These are phyloP conservation scores for Phoma sp. DNA, from an alignment of 2,329 filamentous ascomycete genomes.

Conservation along the genomic window DNA sequence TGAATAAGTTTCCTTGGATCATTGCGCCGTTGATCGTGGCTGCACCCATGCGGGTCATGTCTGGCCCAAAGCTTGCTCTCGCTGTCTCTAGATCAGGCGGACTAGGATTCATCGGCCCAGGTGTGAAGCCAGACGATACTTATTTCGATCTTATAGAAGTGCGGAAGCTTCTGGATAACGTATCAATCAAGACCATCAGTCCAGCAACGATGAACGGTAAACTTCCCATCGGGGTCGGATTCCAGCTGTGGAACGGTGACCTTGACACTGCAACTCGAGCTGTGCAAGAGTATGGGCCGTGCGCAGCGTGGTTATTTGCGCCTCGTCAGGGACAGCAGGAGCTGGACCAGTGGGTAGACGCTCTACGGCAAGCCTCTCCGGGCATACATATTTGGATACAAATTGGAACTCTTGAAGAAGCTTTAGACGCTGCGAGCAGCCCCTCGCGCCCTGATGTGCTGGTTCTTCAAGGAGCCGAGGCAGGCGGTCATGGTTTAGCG, in stretches of 20 bases:
- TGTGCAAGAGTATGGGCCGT: slow-evolving; percentile 61
- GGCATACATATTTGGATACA: slow-evolving; percentile 63
- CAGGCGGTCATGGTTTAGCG: slow-evolving; percentile 68
- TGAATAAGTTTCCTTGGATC: slow-evolving; percentile 57
- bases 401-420: slow-evolving; percentile 64
- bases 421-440: slow-evolving; percentile 57
- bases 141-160: slow-evolving; percentile 8
- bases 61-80: slow-evolving; percentile 62
- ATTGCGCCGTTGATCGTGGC: slow-evolving; percentile 62
- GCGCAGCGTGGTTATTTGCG: slow-evolving; percentile 71
- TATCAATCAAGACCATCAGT: background rate
- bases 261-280: slow-evolving; percentile 54
- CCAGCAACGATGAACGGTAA: too few relatives aligned
- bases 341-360: slow-evolving; percentile 39
- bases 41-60: slow-evolving; percentile 72
- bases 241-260: background rate
- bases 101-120: slow-evolving; percentile 52
- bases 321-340: slow-evolving; percentile 52
- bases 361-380: slow-evolving; percentile 41
- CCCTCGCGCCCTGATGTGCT: slow-evolving; percentile 61
- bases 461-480: slow-evolving; percentile 68
- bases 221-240: background rate
- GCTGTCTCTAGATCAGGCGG: slow-evolving; percentile 62
- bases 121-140: slow-evolving; percentile 47
- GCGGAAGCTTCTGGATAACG: background rate